phyloP scores from a whole-genome alignment of 2,329 filamentous ascomycete species.

The Furcasterigmium sp. region DNA sequence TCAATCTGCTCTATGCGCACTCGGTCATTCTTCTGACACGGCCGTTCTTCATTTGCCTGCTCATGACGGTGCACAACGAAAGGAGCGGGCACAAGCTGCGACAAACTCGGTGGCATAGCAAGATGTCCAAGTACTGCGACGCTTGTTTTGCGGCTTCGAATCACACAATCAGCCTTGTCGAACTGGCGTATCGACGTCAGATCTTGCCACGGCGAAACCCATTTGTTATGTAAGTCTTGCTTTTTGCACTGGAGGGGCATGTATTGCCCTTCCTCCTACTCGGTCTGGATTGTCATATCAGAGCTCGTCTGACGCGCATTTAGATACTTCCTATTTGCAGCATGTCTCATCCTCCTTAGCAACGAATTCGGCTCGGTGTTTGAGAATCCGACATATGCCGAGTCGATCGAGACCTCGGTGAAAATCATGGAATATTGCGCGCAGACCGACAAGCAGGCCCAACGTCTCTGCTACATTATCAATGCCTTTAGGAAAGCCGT shows the following conservation, averaged over 20 bases:
- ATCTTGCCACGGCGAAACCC: slow-evolving; percentile 48
- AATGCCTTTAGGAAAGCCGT: slow-evolving; percentile 40
- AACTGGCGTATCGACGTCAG: slow-evolving; percentile 34
- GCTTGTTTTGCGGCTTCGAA: slow-evolving; percentile 46
- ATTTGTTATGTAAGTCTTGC: slow-evolving; percentile 45
- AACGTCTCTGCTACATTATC: slow-evolving; percentile 44
- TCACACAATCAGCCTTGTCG: slow-evolving; percentile 42
- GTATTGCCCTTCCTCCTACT: no score
- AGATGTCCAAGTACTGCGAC: slow-evolving; percentile 29
- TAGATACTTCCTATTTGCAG: slow-evolving; percentile 53
- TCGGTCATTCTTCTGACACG: slow-evolving; percentile 58
- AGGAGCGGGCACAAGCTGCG: slow-evolving; percentile 15
- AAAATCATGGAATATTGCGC: slow-evolving; percentile 44
- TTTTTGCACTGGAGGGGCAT: no score
- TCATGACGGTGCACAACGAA: slow-evolving; percentile 35
- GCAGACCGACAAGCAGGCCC: slow-evolving; percentile 41
- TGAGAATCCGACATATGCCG: slow-evolving; percentile 32
- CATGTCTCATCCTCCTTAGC: slow-evolving; percentile 47
- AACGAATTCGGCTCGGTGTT: slow-evolving; percentile 51
- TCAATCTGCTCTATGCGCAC: slow-evolving; percentile 57
- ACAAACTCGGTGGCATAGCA: slow-evolving; percentile 11
- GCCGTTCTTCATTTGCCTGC: slow-evolving; percentile 57
- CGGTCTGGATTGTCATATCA: no score
- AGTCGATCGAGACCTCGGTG: slow-evolving; percentile 37
- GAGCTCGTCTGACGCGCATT: slow-evolving; percentile 9